phyloP scores from a whole-genome alignment of 495 filamentous ascomycete species.

The Hypoxylon rickii region DNA sequence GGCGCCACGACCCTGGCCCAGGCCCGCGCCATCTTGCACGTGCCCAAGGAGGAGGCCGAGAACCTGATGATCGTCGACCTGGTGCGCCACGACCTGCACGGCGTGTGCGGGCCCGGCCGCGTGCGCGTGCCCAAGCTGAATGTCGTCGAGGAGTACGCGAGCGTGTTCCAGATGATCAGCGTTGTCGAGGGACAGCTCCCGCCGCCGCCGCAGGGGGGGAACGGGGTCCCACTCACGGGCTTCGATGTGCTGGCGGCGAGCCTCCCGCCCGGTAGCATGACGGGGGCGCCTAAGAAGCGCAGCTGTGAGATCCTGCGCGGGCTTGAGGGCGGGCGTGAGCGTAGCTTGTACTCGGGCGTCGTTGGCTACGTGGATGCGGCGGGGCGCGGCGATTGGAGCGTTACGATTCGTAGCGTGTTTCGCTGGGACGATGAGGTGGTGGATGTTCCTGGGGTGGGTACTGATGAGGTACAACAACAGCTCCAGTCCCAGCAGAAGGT shows the following conservation, averaged over 20 bases:
- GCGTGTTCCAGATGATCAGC: conserved; percentile 87
- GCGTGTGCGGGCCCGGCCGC: conserved; percentile 71
- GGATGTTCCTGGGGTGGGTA: background rate
- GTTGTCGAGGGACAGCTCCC: conserved; percentile 77
- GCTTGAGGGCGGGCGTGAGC: conserved; percentile 64
- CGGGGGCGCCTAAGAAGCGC: conserved; percentile 89
- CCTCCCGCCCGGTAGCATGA: conserved; percentile 92
- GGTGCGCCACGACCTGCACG: conserved; percentile 87
- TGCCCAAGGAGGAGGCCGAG: conserved; percentile 89
- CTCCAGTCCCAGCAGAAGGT: conserved; percentile 22
- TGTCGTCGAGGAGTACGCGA: conserved; percentile 85
- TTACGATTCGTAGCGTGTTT: conserved; percentile 81
- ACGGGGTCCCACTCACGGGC: conserved; percentile 52
- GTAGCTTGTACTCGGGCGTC: conserved; percentile 88
- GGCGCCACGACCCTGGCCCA: conserved; percentile 61
- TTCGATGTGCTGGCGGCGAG: conserved; percentile 76
- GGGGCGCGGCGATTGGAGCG: conserved; percentile 84
- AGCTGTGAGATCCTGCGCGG: conserved; percentile 77
- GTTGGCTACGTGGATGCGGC: conserved; percentile 87
- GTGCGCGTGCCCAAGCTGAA: conserved; percentile 72
- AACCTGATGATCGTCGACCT: conserved; percentile 99
- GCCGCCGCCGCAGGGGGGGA: no score
- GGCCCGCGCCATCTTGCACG: conserved; percentile 70
- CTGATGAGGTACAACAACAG: conserved; percentile 13
- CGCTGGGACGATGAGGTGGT: conserved; percentile 61